A percentile compares a stretch with the other conserved stretches of the same genome.
Evolutionary conservation across 768 basidiomycete genomes (phyloP).

Genomic region (Hydnum rufescens): DNA sequence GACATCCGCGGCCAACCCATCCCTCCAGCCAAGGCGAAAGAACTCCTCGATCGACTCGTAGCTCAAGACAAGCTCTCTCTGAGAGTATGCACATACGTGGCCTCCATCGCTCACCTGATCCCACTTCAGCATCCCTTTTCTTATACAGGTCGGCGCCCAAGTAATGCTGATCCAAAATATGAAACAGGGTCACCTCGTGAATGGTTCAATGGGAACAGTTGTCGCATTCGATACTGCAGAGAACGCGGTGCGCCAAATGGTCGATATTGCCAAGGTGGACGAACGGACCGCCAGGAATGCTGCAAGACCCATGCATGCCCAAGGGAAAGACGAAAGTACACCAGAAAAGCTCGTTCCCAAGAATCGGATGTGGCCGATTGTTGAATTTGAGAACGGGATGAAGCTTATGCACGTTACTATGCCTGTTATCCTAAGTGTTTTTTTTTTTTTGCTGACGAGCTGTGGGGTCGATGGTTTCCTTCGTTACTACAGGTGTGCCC

Average conservation of each 20-base stretch:
- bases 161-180: conserved; percentile 63
- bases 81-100: conserved; percentile 11
- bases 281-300: conserved; percentile 10
- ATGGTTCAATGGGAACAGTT: conserved; percentile 46
- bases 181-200: conserved; percentile 45
- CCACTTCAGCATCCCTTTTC: conserved; percentile 30
- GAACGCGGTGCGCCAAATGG: conserved; percentile 24
- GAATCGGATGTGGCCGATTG: conserved; percentile 32
- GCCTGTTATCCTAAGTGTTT: too few relatives aligned
- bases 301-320: not conserved
- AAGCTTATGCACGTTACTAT: too few relatives aligned
- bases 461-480: conserved; percentile 14
- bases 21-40: conserved; percentile 22
- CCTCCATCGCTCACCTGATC: conserved; percentile 29
- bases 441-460: too few relatives aligned
- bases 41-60: conserved; percentile 16
- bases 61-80: conserved; percentile 15
- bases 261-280: conserved; percentile 22
- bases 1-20: conserved; percentile 26
- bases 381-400: conserved; percentile 33
- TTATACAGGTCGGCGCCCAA: conserved; percentile 60
- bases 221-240: conserved; percentile 25
- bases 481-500: too few relatives aligned
- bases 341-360: not conserved
- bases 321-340: not conserved